Percentiles rank a stretch among this genome's conserved stretches.
Evolutionary conservation across 2,329 filamentous ascomycete genomes (phyloP).

Genomic region (Didymella segeticola): DNA sequence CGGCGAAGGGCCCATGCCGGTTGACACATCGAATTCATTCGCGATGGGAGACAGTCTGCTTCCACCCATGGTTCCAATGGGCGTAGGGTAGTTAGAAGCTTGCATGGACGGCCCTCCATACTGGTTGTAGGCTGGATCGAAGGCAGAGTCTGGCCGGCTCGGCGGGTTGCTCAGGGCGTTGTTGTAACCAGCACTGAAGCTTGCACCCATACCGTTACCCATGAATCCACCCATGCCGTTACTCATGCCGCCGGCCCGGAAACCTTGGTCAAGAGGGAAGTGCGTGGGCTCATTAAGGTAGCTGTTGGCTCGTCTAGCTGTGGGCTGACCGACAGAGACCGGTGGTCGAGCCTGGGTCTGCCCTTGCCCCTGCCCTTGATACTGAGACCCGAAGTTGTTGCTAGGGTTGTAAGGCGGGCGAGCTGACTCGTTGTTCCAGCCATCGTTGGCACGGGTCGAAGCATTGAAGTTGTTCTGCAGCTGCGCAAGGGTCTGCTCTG

Average conservation of each 20-base stretch:
- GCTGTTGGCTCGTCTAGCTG: conserved; percentile 39
- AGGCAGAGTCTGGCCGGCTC: conserved; percentile 47
- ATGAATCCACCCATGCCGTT: conserved; percentile 15
- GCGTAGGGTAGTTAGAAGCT: conserved; percentile 27
- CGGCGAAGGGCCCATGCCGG: conserved; percentile 41
- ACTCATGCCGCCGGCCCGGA: conserved; percentile 32
- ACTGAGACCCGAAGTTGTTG: conserved; percentile 33
- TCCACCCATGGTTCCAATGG: conserved; percentile 45
- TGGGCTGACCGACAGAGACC: conserved; percentile 25
- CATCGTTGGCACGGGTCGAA: conserved; percentile 49
- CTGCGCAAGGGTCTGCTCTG: conserved; percentile 58
- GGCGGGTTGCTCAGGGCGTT: conserved; percentile 39
- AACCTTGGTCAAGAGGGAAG: conserved; percentile 45
- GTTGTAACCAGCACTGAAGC: conserved; percentile 24
- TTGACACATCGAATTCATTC: conserved; percentile 51
- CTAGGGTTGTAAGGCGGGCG: conserved; percentile 34
- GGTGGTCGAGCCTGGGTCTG: conserved; percentile 32
- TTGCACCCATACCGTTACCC: conserved; percentile 18
- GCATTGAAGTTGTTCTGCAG: conserved; percentile 61
- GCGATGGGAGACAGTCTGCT: conserved; percentile 56
- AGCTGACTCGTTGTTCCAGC: conserved; percentile 35
- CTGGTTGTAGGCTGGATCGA: conserved; percentile 44
- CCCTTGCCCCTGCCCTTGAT: conserved; percentile 18
- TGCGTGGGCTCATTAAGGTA: conserved; percentile 48
- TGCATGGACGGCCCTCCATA: conserved; percentile 40